phyloP scores from a whole-genome alignment of 1,284 basidiomycete species.

The Apiotrichum domesticum region DNA sequence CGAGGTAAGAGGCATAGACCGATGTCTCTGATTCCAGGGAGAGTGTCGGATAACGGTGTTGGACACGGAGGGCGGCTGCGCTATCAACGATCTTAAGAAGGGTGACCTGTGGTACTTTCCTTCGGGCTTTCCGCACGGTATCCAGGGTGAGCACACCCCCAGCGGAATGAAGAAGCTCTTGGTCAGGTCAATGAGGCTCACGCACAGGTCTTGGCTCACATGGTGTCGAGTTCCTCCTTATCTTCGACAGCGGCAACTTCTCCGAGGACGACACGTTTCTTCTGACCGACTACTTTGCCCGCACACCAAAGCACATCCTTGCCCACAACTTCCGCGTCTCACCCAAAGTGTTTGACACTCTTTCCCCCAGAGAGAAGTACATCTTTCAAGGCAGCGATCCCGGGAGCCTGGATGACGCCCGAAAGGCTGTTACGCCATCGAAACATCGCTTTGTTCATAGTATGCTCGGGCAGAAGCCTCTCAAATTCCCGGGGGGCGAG shows the following conservation, averaged over 20 bases:
- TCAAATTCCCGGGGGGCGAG: slow-evolving; percentile 52
- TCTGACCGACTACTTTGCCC: slow-evolving; percentile 51
- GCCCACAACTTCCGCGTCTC: slow-evolving; percentile 63
- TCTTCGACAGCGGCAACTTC: slow-evolving; percentile 58
- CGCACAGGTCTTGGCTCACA: slow-evolving; percentile 33
- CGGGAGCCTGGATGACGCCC: slow-evolving; percentile 9
- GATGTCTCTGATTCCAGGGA: slow-evolving; percentile 44
- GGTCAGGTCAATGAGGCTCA: not conserved
- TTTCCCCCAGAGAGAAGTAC: slow-evolving; percentile 52
- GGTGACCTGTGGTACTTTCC: slow-evolving; percentile 63
- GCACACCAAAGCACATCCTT: slow-evolving; percentile 59
- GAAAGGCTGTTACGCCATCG: slow-evolving; percentile 10
- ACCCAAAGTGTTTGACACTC: slow-evolving; percentile 52
- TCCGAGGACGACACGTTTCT: slow-evolving; percentile 63
- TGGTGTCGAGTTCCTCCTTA: slow-evolving; percentile 64
- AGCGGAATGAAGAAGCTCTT: too few relatives aligned
- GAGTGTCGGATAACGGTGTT: slow-evolving; percentile 59
- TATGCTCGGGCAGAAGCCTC: slow-evolving; percentile 47
- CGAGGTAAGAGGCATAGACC: slow-evolving; percentile 14
- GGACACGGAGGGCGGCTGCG: slow-evolving; percentile 59
- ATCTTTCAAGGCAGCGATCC: slow-evolving; percentile 55
- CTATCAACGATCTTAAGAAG: slow-evolving; percentile 43
- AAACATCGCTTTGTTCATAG: slow-evolving; percentile 18
- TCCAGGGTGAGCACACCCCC: slow-evolving; percentile 55
- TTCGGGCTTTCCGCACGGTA: slow-evolving; percentile 52